Evolutionary conservation across 1,139 yeast genomes (phyloP).

Genomic region (Taphrina betulina): DNA sequence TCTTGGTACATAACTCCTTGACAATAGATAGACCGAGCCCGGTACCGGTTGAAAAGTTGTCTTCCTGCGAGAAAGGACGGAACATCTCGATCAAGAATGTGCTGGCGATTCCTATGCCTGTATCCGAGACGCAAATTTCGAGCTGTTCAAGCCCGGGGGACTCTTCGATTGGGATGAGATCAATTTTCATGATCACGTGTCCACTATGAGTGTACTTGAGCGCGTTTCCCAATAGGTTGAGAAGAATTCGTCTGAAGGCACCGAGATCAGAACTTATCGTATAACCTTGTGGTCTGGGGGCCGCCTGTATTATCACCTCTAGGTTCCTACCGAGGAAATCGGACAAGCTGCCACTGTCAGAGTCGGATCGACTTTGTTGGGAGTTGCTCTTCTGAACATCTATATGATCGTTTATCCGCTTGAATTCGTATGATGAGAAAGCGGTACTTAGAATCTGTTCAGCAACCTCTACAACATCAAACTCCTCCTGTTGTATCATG

Average conservation of each 20-base stretch:
- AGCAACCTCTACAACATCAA: conserved; percentile 17
- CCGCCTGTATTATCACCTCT: conserved; percentile 20
- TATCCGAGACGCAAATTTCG: conserved; percentile 70
- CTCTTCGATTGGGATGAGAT: background rate
- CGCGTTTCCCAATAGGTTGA: conserved; percentile 84
- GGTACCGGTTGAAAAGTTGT: conserved; percentile 90
- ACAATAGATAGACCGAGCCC: conserved; percentile 85
- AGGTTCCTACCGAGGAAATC: conserved; percentile 6
- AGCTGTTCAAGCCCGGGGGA: conserved; percentile 7
- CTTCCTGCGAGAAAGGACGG: conserved; percentile 89
- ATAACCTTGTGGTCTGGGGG: conserved; percentile 5
- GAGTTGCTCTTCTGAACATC: conserved; percentile 7
- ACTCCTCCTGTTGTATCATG: background rate
- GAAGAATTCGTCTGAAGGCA: conserved; percentile 70
- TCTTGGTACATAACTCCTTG: conserved; percentile 61
- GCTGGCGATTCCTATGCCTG: conserved; percentile 83
- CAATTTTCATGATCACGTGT: conserved; percentile 49
- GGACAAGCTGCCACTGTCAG: conserved; percentile 19
- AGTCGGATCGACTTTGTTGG: conserved; percentile 5
- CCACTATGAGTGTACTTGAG: conserved; percentile 82
- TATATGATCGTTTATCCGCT: conserved; percentile 16
- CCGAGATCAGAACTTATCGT: conserved; percentile 15
- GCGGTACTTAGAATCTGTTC: conserved; percentile 10
- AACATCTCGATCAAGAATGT: conserved; percentile 76
- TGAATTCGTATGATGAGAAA: conserved; percentile 15